Evolutionary conservation across 768 basidiomycete species (phyloP), one percentile per base, ranked within the genome.

Genomic region (Termitomyces heimii): DNA sequence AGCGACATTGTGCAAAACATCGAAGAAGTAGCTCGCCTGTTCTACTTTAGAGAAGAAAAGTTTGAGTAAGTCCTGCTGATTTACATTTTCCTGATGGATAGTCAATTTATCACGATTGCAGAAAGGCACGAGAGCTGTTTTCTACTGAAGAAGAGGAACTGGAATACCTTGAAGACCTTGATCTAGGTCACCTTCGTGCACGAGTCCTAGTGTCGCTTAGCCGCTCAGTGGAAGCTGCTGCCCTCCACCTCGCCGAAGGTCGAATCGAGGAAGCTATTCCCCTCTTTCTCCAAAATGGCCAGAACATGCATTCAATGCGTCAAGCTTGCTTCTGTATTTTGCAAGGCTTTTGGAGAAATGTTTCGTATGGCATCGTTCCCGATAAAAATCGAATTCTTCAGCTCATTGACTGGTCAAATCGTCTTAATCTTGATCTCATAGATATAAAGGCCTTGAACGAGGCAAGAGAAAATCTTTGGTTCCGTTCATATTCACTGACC

Each of bases 141-240:
- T 58, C 70, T 0, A 71, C 76, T 0, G 68, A 74, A 0, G 80
- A 87, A 22, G 81, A 84, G 22, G 73, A 74, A 20, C 60, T 85
- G n/a, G 76, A 79, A 37, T 89, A 82, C 57, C 71, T 84, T 18
- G 78, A 84, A 54, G 75, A 81, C 4, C 75, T 75, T 44, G 78
- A 78, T 35, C 67, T 88, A 6, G 80, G 83, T 60, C 57, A 73
- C 13, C 77, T 80, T 7, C 80, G 73, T 7, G 78, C 79, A 0
- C 66, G 68, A 0, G 60, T 86, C 8, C 70, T 85, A 13, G 71
- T 73, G 29, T 67, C 69, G 4, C 70, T 76, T 12, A 77, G 74
- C 14, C 71, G 73, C 58, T 73, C 68, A 45, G 53, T 60, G 1
- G 81, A 85, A 34, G 85, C 85, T 0, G 83, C 83, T 1, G 72